These are phyloP conservation scores for Suhomyces atakaporum DNA, from an alignment of 1,139 yeast genomes.

Conservation along the genomic window DNA sequence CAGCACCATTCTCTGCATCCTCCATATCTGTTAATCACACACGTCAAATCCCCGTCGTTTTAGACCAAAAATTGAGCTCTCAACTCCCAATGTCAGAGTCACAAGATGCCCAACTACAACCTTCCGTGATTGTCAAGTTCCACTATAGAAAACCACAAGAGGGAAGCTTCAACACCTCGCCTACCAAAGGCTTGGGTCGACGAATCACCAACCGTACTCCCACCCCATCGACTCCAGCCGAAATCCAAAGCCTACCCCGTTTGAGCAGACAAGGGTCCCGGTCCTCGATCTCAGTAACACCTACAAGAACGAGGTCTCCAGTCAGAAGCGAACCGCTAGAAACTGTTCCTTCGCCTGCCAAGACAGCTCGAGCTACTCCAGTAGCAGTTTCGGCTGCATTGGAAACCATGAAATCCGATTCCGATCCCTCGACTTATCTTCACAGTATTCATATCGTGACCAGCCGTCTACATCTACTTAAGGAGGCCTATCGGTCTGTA, in stretches of 20 bases:
- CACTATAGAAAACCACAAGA: constrained; percentile 6
- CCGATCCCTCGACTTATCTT: constrained; percentile 24
- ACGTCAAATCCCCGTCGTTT: too few relatives aligned
- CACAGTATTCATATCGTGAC: constrained; percentile 26
- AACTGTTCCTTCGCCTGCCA: neutral
- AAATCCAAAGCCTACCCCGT: neutral
- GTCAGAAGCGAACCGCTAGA: too few relatives aligned
- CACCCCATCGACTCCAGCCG: constrained; percentile 8
- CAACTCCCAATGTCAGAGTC: too few relatives aligned
- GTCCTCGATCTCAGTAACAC: neutral
- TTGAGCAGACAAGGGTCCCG: neutral
- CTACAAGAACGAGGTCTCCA: constrained; percentile 1
- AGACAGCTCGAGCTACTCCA: neutral
- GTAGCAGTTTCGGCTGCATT: constrained; percentile 12
- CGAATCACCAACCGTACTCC: constrained; percentile 10
- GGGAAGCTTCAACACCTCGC: constrained; percentile 4
- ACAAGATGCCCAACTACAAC: too few relatives aligned
- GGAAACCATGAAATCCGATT: constrained; percentile 12
- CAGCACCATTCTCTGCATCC: too few relatives aligned
- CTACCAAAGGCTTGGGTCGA: constrained; percentile 10
- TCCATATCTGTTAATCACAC: too few relatives aligned
- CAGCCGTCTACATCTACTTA: constrained; percentile 32
- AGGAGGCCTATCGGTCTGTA: constrained; percentile 33
- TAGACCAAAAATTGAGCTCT: too few relatives aligned
- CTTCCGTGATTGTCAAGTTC: constrained; percentile 9